These are phyloP conservation scores for Persicaria maculosa DNA, from an alignment of 148 eudicot species.

Conservation along the genomic window DNA sequence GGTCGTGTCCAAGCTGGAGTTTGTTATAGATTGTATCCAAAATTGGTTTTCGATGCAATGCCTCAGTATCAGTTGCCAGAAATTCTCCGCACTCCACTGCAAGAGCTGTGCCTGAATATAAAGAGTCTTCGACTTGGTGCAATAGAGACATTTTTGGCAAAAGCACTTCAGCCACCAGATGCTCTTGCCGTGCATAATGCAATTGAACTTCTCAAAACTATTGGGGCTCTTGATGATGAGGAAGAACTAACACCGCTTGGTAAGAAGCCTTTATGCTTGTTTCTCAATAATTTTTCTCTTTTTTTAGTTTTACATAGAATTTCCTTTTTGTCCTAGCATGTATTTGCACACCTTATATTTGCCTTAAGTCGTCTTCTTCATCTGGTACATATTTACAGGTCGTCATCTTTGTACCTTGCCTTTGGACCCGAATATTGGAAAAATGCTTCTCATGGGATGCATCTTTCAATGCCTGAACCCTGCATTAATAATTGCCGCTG, in stretches of 20 bases:
- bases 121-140: constrained; percentile 83
- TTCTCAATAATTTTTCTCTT: constrained; percentile 3
- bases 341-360: neutral
- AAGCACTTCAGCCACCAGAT: constrained; percentile 99
- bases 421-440: constrained; percentile 92
- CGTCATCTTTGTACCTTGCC: constrained; percentile 76
- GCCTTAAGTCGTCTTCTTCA: neutral
- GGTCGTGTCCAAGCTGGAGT: constrained; percentile 97
- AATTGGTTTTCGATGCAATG: constrained; percentile 76
- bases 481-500: constrained; percentile 85
- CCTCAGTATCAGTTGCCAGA: constrained; percentile 93
- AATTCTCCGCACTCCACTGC: constrained; percentile 93
- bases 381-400: constrained; percentile 34
- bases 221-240: constrained; percentile 82
- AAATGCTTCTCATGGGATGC: constrained; percentile 97
- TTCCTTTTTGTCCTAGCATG: neutral
- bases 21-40: constrained; percentile 88
- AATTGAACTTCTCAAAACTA: constrained; percentile 85
- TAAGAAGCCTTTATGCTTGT: constrained; percentile 19
- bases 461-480: constrained; percentile 92
- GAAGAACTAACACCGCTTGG: constrained; percentile 98
- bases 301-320: neutral
- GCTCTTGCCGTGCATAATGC: constrained; percentile 88
- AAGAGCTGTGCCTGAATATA: constrained; percentile 85
- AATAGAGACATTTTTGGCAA: constrained; percentile 67